Evolutionary conservation across 495 filamentous ascomycete species (phyloP), one percentile per base, ranked within the genome.

Genomic region (Echria macrotheca): DNA sequence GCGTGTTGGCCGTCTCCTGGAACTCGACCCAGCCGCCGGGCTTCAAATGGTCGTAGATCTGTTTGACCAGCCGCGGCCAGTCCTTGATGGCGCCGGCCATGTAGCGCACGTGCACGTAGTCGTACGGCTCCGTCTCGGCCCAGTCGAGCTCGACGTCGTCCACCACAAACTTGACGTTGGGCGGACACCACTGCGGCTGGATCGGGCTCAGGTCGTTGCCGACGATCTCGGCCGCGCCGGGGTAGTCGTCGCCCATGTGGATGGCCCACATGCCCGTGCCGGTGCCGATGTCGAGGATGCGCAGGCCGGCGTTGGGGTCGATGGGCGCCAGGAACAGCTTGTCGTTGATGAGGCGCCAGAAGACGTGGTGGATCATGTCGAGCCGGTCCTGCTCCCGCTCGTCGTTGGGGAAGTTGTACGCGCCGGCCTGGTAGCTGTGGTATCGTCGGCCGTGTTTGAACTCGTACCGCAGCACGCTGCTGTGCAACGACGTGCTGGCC

Each of bases 331-430:
- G 56, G 38, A 59, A 70, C 10, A 74, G 60, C 23, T 65, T 63
- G 42, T 73, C 70, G 40, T 68, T 61, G 44, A 61, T 60, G 11
- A 62, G 49, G 14, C 61, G 54, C 18, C 55, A 57, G 40, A 62
- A 66, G 48, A 82, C 68, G 48, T 81, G 76, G 65, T 89, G 84
- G 44, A 76, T 64, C 54, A 87, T 63, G 55, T 87, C 83, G 14
- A 85, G 69, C n/a, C 83, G 81, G 54, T 83, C 76, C 63, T 83
- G 78, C 60, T 87, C 81, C 40, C 60, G 64, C 53, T 71, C 77
- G 54, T 80, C 77, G 57, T 79, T 79, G 12, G 79, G 78, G 48
- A 82, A 67, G 26, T 69, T 58, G 54, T 82, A 81, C 14, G 59
- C 60, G 12, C 79, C 79, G 49, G 75, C 55, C 11, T 62, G 60